Base-by-base conservation (phyloP, 306 rosid genomes). In the Betula pendula region DNA sequence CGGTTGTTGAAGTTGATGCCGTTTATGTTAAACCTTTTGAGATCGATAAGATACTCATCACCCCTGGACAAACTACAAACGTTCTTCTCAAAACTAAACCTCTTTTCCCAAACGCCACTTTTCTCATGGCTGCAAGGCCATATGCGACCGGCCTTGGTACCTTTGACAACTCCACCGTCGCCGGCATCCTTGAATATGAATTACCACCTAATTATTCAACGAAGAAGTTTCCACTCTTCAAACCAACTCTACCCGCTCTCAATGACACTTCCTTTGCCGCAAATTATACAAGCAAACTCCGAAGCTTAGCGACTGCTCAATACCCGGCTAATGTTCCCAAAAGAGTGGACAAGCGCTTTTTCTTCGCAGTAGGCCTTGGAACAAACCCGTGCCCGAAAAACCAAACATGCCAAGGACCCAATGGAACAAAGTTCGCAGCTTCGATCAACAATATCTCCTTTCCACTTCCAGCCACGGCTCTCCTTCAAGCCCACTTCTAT, bases 31-130 rank as follows among this genome's bases (percentile, higher is more conserved):
- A 73, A 43, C 77, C 77, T 3, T 76, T 68, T 68, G 68, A 38
- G 19, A 76, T 52, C 3, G n/a, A 68, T 2, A 76, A 20, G 19
- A 55, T 76, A 51, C 74, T 76, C n/a, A 68, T 76, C 29, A 40
- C 68, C 74, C 74, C 80, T 1, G 74, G 74, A 25, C 68, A 76
- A 53, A 76, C 80, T 31, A 25, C 74, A 40, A 68, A 68, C 31
- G 56, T 68, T 76, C 80, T 68, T 68, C 62, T 67, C 42, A 76
- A 68, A 43, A 76, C 80, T 62, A 76, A 76, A 76, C 66, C 73
- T n/a, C 6, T 50, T 7, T 65, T 66, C 73, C 79, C 73, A 35
- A 51, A 67, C 66, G 79, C 66, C 8, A 76, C 79, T 33, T 76
- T 76, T 31, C 70, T 67, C 42, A 50, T 76, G 43, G 29, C 79